phyloP scores from a whole-genome alignment of 2,329 filamentous ascomycete genomes.

The Arthrinium phaeospermum region DNA sequence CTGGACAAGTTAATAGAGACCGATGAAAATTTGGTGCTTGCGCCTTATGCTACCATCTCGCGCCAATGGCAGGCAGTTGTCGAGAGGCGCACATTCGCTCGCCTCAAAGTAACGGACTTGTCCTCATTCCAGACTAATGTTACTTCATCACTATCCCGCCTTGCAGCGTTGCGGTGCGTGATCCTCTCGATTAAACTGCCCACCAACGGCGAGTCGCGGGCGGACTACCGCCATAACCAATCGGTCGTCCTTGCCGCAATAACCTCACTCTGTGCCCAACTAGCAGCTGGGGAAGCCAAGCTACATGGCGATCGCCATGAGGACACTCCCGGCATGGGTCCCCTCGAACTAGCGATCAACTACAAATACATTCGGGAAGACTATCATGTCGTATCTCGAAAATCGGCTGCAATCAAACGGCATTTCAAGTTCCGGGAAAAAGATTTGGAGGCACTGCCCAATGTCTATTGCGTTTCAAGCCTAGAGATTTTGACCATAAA shows the following conservation, averaged over 20 bases:
- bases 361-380: neutral
- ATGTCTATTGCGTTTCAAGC: neutral
- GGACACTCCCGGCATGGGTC: neutral
- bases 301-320: rapidly evolving
- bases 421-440: neutral
- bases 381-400: too few relatives aligned
- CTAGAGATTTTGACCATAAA: too few relatives aligned
- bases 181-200: neutral
- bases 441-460: neutral
- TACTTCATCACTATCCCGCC: neutral
- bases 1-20: neutral
- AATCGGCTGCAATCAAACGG: neutral
- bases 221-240: neutral
- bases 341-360: neutral
- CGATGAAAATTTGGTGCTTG: neutral
- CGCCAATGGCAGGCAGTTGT: slow-evolving; percentile 5
- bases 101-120: neutral
- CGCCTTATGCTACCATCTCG: neutral
- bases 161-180: neutral
- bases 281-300: neutral
- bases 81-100: neutral
- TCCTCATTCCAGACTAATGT: neutral
- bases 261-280: neutral
- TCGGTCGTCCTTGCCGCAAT: neutral
- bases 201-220: neutral